Base-by-base conservation (phyloP, 2,329 filamentous ascomycete species). In the Fusarium verticillioides region DNA sequence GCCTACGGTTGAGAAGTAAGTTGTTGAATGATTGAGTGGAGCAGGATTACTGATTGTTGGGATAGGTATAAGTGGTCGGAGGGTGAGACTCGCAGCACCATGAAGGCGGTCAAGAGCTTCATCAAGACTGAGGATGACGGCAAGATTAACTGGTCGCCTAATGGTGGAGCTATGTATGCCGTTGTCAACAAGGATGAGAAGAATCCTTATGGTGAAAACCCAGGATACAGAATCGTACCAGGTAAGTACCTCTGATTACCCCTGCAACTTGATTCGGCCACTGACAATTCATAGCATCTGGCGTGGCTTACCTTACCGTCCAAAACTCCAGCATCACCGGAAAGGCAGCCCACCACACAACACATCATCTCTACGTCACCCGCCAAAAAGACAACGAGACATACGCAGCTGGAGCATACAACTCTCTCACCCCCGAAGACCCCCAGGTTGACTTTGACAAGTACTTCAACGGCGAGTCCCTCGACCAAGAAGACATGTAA, bases 211-310 rank as follows among this genome's bases (percentile, higher is more conserved):
- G 60, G 60, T 10, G 60, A 63, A 16, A 39, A n/a, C 6, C 60
- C 60, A 4, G 60, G 60, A 7, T 63, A 40, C n/a, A 63, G 60
- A 2, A 61, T 63, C 6, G 60, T 37, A 23, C 60, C 60, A 21
- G 56, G 60, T 40, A 9, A 49, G 42, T 23, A 1, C 0, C 5
- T 12, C 9, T 19, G 0, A 10, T 3, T 0, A 9, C 4, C 3
- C 1, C 2, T 6, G 4, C 0, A 12, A 7, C 0, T 42, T 5
- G 5, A 3, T 1, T 4, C 3, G 13, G 0, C 5, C 1, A 23
- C 5, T 59, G 1, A 63, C n/a, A 18, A 16, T 47, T 2, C 2
- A 28, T 9, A 63, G 56, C 60, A 5, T 47, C 60, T 40, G 60
- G 60, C 11, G 60, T 63, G 15, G 60, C 56, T 3, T 61, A 47